Percentiles rank a stretch among this genome's conserved stretches.
These are phyloP conservation scores for Ambrosiella beaveri DNA, from an alignment of 2,329 filamentous ascomycete species.

Conservation along the genomic window DNA sequence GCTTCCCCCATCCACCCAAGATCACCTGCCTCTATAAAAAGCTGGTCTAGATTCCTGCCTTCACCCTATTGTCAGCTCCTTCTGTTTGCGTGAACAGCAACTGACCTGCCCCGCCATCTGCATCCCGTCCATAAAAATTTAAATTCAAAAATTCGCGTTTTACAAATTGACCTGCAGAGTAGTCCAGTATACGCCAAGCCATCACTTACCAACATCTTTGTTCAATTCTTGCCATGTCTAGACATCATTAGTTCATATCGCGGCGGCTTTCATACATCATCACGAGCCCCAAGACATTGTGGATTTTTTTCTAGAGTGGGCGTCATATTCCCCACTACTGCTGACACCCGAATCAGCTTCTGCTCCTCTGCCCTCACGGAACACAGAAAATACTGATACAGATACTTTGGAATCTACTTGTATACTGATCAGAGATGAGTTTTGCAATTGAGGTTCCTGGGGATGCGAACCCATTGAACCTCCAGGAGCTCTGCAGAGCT, in stretches of 20 bases:
- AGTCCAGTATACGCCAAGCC: too few relatives aligned
- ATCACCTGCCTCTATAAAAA: neutral
- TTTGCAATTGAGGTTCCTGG: slow-evolving; percentile 64
- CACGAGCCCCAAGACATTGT: neutral
- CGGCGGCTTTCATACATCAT: neutral
- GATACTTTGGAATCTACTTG: neutral
- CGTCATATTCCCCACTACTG: neutral
- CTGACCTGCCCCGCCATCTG: neutral
- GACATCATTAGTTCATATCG: neutral
- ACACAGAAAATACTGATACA: neutral
- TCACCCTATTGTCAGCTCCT: neutral
- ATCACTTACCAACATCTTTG: neutral
- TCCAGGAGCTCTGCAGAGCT: slow-evolving; percentile 45
- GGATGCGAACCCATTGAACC: slow-evolving; percentile 55
- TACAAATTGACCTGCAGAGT: neutral
- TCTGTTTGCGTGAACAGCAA: neutral
- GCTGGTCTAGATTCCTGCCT: neutral
- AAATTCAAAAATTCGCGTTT: neutral
- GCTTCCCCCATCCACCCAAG: neutral
- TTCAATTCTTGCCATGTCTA: neutral
- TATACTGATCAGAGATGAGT: slow-evolving; percentile 32
- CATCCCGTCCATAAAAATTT: neutral
- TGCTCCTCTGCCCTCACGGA: neutral
- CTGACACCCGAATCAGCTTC: neutral
- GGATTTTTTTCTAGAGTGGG: neutral